Evolutionary conservation across 148 eudicot species (phyloP).

Genomic region (Camellia japonica): DNA sequence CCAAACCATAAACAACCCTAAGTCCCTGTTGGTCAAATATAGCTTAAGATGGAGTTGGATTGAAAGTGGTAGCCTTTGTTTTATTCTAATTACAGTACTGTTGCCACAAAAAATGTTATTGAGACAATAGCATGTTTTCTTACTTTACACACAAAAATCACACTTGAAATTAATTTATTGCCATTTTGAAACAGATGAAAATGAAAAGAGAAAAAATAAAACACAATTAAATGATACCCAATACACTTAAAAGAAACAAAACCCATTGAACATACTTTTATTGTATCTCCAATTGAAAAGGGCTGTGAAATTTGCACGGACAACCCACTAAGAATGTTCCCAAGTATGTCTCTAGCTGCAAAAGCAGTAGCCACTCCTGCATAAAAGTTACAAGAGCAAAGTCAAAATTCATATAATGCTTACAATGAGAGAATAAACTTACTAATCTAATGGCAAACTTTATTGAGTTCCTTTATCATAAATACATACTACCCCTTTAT

Average conservation of each 20-base stretch:
- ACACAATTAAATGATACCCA: neutral
- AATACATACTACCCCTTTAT: neutral
- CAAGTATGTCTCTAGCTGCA: conserved; percentile 81
- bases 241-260: neutral
- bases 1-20: no score
- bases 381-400: no score
- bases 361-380: conserved; percentile 97
- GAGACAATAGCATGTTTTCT: no score
- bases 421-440: neutral
- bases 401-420: no score
- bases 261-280: conserved; percentile 48
- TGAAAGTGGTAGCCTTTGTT: neutral
- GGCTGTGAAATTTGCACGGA: conserved; percentile 76
- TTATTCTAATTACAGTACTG: neutral
- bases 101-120: no score
- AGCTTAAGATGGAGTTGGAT: no score
- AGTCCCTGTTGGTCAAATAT: no score
- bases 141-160: neutral
- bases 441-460: neutral
- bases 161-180: neutral
- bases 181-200: neutral
- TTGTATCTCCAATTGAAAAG: conserved; percentile 89
- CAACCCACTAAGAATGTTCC: conserved; percentile 87
- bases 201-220: neutral
- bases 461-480: neutral